Base-by-base conservation (phyloP, 2,329 filamentous ascomycete species). In the Alternaria sp. region DNA sequence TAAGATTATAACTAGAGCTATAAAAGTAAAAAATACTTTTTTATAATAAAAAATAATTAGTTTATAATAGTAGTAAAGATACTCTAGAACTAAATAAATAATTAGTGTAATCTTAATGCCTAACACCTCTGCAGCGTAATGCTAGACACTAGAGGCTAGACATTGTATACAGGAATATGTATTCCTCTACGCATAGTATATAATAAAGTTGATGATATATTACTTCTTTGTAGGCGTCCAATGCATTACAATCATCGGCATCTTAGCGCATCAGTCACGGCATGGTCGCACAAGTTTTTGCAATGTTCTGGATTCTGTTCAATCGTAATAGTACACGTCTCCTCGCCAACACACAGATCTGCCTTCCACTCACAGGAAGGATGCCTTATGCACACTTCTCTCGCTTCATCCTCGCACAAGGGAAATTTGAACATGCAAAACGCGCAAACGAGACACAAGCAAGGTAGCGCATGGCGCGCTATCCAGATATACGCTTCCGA, bases 331-430 rank as follows among this genome's bases (percentile, higher is more conserved):
- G 44, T 60, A 63, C 60, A 63, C 50, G 56, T 63, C 56, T 60
- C 44, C 44, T 49, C 21, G 15, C 28, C 12, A 54, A 33, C 25
- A 58, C 41, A 11, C 6, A 33, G 30, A 28, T 30, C 21, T 18
- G 14, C 54, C 51, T 61, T 30, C 53, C 30, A 57, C 37, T 30
- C 54, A 30, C 26, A 14, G 7, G 3, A 43, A 10, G 37, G 11
- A 20, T 2, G 25, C 53, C 30, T 46, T 41, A 65, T 65, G 61
- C 65, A 63, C 55, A 58, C 46, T 60, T 41, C 44, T 61, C 63
- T 67, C 63, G 62, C 65, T 46, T 61, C 60, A 23, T 55, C 21
- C 58, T 58, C 67, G 55, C 64, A 68, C 53, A 65, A 37, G 43
- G 49, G 61, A 54, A 23, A 58, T 55, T 43, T 49, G 44, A 23